Conservation (phyloP, 169 alveolate genomes). For the Cardiosporidium cionae region DNA sequence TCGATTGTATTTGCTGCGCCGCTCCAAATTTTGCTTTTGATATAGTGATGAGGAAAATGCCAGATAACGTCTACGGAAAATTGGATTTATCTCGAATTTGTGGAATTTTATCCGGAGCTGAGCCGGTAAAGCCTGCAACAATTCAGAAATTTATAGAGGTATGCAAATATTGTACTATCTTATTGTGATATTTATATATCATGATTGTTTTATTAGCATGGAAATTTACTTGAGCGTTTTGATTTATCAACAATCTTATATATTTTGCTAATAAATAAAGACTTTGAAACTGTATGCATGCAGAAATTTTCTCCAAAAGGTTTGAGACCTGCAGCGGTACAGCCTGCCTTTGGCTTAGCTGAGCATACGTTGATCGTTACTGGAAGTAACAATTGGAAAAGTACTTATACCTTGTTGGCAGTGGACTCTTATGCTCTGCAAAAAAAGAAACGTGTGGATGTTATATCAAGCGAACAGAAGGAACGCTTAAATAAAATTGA, state of each 20-base stretch:
- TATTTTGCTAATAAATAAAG: background rate
- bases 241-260: too few species aligned
- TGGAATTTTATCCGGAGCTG: slow-evolving; percentile 55
- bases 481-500: background rate
- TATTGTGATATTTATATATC: too few species aligned
- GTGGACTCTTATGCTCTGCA: background rate
- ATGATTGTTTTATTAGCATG: too few species aligned
- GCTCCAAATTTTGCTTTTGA: slow-evolving; percentile 65
- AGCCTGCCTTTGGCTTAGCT: slow-evolving; percentile 54
- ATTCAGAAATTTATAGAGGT: slow-evolving; percentile 35
- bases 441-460: background rate
- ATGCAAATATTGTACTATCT: background rate
- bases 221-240: too few species aligned
- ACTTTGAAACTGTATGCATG: background rate
- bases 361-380: slow-evolving; percentile 44
- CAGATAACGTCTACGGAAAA: slow-evolving; percentile 23
- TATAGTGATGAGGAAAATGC: slow-evolving; percentile 42
- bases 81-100: slow-evolving; percentile 41
- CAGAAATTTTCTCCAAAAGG: slow-evolving; percentile 37
- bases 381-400: background rate
- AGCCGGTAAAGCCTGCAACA: slow-evolving; percentile 50
- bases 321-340: slow-evolving; percentile 29
- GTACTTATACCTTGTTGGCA: background rate
- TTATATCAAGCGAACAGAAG: background rate
- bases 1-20: slow-evolving; percentile 43